phyloP scores from a whole-genome alignment of 2,329 filamentous ascomycete genomes.

The Raffaelea deltoideospora region DNA sequence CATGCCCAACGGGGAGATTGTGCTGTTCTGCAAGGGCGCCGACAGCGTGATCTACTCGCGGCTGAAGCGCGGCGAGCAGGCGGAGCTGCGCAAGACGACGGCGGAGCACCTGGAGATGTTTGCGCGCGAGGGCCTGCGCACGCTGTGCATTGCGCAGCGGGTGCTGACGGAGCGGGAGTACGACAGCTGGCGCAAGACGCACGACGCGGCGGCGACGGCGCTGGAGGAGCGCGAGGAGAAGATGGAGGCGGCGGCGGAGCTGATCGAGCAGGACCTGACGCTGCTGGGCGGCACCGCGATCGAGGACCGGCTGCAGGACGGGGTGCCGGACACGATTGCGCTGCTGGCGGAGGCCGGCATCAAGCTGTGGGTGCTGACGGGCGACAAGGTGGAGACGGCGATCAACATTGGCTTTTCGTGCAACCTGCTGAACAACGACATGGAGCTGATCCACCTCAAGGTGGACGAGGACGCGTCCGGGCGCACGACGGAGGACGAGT shows the following conservation, averaged over 20 bases:
- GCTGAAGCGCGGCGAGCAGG: constrained; percentile 70
- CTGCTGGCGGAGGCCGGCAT: constrained; percentile 86
- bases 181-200: constrained; percentile 65
- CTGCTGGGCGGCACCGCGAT: constrained; percentile 91
- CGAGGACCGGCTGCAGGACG: constrained; percentile 91
- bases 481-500: constrained; percentile 28
- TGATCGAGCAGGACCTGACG: constrained; percentile 78
- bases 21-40: constrained; percentile 92
- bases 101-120: constrained; percentile 96
- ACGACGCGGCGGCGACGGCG: constrained; percentile 74
- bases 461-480: constrained; percentile 56
- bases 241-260: constrained; percentile 74
- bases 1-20: constrained; percentile 81
- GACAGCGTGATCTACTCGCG: constrained; percentile 96
- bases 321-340: constrained; percentile 89
- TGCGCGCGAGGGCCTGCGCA: constrained; percentile 84
- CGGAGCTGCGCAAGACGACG: constrained; percentile 65
- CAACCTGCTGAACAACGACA: constrained; percentile 91
- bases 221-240: constrained; percentile 84
- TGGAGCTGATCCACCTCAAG: constrained; percentile 89
- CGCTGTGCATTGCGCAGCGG: constrained; percentile 80
- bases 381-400: constrained; percentile 96
- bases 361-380: constrained; percentile 95
- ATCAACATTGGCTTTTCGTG: constrained; percentile 99
- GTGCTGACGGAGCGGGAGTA: constrained; percentile 75